phyloP scores from a whole-genome alignment of 345 rosid genomes.

The Eucalyptus fibrosa region DNA sequence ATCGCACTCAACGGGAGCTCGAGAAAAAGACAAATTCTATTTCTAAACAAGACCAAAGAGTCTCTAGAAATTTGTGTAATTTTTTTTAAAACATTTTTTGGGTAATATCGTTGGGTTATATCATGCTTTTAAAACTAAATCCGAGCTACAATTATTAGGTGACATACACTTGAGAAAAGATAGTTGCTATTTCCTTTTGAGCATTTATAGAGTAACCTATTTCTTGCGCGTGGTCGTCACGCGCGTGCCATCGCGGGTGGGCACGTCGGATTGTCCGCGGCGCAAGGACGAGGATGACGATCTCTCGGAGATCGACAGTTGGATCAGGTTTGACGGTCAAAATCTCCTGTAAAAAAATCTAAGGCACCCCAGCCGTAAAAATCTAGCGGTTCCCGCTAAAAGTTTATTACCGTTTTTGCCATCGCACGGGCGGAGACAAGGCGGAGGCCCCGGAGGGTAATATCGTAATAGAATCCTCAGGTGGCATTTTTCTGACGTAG shows the following conservation, averaged over 20 bases:
- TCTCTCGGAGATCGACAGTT: not conserved
- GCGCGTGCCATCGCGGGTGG: not conserved
- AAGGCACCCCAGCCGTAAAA: not conserved
- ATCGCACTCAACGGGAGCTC: rapidly evolving
- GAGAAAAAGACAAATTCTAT: not conserved
- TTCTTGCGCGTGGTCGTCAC: not conserved
- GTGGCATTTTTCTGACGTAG: not conserved
- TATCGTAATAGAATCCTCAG: not conserved
- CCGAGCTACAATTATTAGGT: not conserved
- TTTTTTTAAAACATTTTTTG: not conserved
- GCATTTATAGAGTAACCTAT: not conserved
- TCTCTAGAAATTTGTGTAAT: rapidly evolving
- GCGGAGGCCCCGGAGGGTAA: not conserved
- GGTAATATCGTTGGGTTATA: not conserved
- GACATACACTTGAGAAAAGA: not conserved
- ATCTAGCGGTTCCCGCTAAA: not conserved
- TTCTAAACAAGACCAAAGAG: rapidly evolving
- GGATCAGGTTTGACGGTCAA: not conserved
- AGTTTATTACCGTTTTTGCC: not conserved
- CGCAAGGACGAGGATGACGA: not conserved
- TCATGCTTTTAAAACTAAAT: not conserved
- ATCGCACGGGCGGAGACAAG: not conserved
- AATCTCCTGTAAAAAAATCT: not conserved
- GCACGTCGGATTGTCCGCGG: not conserved
- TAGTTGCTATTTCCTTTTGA: too few relatives aligned